Evolutionary conservation across 148 eudicot species (phyloP), one percentile per base, ranked within the genome.

Genomic region (Diospyros kaki): DNA sequence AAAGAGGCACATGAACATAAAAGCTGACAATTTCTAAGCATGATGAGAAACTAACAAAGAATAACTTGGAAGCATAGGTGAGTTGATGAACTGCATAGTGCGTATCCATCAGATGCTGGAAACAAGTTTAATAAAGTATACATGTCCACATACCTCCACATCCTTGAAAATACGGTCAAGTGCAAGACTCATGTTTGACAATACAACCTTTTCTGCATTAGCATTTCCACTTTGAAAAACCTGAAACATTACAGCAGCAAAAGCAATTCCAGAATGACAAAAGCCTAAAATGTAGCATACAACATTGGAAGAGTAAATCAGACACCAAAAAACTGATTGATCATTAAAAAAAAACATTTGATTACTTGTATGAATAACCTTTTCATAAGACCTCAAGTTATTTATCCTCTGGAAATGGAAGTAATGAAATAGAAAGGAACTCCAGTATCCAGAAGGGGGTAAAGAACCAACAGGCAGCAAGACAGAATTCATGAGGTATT

Each of bases 161-260:
- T 89, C 99, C 84, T 84, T 77, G 82, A 88, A 79, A 62, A 96
- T 80, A 46, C 91, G 90, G 75, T 96, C 94, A 83, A 96, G 78
- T 71, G 75, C 85, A 74, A 82, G 71, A 82, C 87, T 76, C 99
- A 96, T 96, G 90, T 91, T 93, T 68, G 98, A 84, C 85, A 91
- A 71, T 14, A 89, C 90, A 81, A 89, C 75, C 73, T 91, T 91
- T 68, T 89, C 89, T 73, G 97, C 93, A 70, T 87, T 74, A 43
- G 93, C 85, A 72, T 68, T 72, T 70, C 90, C 98, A 87, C 99
- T 96, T 71, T 79, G 83, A 9, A 83, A 81, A 72, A 96, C 89
- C 99, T 96, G 90, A 82, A 80, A 79, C 41, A 4, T 38, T 59
- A 62, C n/a, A 63, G 42, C 68, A 75, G 10, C 11, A 2, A 42